Conservation (phyloP, 176 grass and related monocot species). For the Bothriochloa decipiens region DNA sequence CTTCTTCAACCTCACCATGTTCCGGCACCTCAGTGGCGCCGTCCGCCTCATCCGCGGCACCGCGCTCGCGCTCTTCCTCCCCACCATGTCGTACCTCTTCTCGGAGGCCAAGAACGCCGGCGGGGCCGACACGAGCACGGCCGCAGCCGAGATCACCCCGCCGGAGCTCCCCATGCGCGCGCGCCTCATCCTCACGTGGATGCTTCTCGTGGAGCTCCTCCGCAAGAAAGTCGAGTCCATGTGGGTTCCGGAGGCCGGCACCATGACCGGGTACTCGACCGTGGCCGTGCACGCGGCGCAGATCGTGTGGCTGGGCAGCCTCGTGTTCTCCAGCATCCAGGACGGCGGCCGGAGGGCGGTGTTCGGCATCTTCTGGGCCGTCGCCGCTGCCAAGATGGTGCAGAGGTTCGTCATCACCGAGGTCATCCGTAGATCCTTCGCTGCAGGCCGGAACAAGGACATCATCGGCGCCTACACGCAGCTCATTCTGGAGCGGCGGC, state of each 20-base stretch:
- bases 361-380: not conserved
- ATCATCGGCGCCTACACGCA: not conserved
- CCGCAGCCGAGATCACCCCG: not conserved
- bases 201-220: not conserved
- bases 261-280: not conserved
- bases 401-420: not conserved
- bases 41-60: not conserved
- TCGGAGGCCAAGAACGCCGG: conserved; percentile 4
- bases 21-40: not conserved
- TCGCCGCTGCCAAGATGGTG: not conserved
- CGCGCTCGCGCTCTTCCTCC: not conserved
- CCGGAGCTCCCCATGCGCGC: not conserved
- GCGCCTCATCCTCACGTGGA: not conserved
- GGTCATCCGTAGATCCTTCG: not conserved
- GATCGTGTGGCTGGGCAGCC: not conserved
- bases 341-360: not conserved
- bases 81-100: not conserved
- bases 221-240: not conserved
- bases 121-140: not conserved
- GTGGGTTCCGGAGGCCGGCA: not conserved
- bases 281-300: not conserved
- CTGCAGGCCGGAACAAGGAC: not conserved
- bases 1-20: conserved; percentile 14
- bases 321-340: not conserved
- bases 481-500: not conserved